Evolutionary conservation across 208 protist species (phyloP), one percentile per base, ranked within the genome.

Genomic region (Acanthamoeba sp.): DNA sequence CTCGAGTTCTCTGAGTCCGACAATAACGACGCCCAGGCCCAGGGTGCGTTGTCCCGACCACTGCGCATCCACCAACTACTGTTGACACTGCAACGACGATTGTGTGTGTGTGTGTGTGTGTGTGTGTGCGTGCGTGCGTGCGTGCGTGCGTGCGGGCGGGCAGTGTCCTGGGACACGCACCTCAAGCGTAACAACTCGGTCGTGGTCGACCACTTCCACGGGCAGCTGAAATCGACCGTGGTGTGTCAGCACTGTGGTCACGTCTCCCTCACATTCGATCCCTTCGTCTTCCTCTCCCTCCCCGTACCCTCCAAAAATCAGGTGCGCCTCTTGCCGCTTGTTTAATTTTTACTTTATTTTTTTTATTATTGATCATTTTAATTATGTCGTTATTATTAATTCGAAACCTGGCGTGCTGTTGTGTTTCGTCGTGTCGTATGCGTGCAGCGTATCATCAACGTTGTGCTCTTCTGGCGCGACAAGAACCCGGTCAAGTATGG

Each of bases 121-220:
- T 9, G 45, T 14, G 22, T 27, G 7, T 7, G 18, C 62, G 29
- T 1, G 62, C 62, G n/a, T 69, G 7, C 18, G 20, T 36, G 7
- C 62, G 29, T 69, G 55, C 55, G 22, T 62, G 12, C 55, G 12
- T 62, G 12, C 55, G 12, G 22, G 29, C 12, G 16, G 38, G 55
- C 52, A 84, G 91, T 95, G n/a, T 98, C 97, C 52, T 98, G 97
- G 97, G 85, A 92, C 12, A 94, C 97, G 40, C 98, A 99, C 92
- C 96, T 91, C 36, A 66, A 96, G 57, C 89, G 95, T 50, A 99
- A 99, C 87, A 95, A 96, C 24, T 98, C 98, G 6, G 92, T 98
- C 34, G 96, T 99, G 78, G 97, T 98, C 1, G 84, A 91, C 36
- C 48, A 48, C 48, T 91, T 91, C 95, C 95, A 87, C 40, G 84